A percentile compares a stretch with the other conserved stretches of the same genome.
These are phyloP conservation scores for Carex pumila DNA, from an alignment of 176 grass and related monocot genomes.

Conservation along the genomic window DNA sequence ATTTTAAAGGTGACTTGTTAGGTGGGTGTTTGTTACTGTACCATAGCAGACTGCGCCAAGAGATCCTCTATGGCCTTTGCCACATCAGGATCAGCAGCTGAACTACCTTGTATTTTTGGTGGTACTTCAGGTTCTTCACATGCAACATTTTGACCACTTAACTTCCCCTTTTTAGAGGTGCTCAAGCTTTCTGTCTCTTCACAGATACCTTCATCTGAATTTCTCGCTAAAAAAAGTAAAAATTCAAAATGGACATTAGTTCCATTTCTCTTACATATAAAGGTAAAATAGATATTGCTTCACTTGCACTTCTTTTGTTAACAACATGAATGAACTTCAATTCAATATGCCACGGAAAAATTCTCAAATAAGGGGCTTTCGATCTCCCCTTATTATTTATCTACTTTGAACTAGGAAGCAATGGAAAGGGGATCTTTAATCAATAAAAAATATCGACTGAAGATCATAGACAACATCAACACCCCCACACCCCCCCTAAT, in stretches of 20 bases:
- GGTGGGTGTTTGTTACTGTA: constrained; percentile 11
- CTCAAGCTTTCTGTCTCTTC: constrained; percentile 30
- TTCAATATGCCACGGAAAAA: not conserved
- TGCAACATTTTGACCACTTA: constrained; percentile 14
- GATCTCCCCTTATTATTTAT: not conserved
- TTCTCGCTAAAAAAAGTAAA: not conserved
- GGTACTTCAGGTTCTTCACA: constrained; percentile 22
- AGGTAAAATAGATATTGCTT: constrained; percentile 12
- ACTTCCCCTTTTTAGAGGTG: constrained; percentile 39
- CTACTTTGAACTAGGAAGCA: not conserved
- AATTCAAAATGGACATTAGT: constrained; percentile 8
- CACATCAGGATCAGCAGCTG: constrained; percentile 54
- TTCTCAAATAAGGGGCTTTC: not conserved
- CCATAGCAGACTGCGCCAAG: constrained; percentile 68
- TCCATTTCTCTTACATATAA: not conserved
- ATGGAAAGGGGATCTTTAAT: not conserved
- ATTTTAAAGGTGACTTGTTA: not conserved
- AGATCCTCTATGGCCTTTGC: constrained; percentile 83
- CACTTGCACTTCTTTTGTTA: not conserved
- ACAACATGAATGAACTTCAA: not conserved
- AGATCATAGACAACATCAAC: not conserved
- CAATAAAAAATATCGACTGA: not conserved
- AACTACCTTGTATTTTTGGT: constrained; percentile 29
- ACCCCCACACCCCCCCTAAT: not conserved
- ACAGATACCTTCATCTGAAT: constrained; percentile 21